Conservation (phyloP, 1,284 basidiomycete species). For the Stygiomarasmius scandens region DNA sequence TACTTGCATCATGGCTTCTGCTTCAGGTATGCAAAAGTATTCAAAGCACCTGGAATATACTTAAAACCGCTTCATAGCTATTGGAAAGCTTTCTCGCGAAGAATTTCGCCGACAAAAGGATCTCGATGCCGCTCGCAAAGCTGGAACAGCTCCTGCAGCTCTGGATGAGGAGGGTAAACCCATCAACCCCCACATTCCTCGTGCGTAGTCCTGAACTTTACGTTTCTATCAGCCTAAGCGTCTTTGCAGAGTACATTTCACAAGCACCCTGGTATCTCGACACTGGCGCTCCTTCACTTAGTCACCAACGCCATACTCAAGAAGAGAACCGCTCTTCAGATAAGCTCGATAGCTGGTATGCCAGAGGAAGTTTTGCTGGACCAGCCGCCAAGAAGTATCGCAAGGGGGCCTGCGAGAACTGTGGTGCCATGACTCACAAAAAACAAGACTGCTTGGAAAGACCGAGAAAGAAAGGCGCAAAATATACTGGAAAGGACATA, state of each 20-base stretch:
- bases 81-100: constrained; percentile 87
- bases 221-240: constrained; percentile 11
- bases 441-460: constrained; percentile 92
- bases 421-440: constrained; percentile 95
- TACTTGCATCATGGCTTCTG: constrained; percentile 11
- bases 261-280: constrained; percentile 99
- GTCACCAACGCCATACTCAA: constrained; percentile 84
- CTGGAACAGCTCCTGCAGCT: constrained; percentile 94
- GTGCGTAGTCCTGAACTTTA: constrained; percentile 48
- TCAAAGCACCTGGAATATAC: neutral
- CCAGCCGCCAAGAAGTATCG: constrained; percentile 95
- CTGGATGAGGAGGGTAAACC: constrained; percentile 92
- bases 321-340: constrained; percentile 65
- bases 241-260: constrained; percentile 78
- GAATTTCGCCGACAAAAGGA: constrained; percentile 95
- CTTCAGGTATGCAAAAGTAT: constrained; percentile 8
- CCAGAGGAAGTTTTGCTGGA: constrained; percentile 84
- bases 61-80: constrained; percentile 7
- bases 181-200: constrained; percentile 98
- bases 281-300: constrained; percentile 87
- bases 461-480: constrained; percentile 95
- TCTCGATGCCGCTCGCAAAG: constrained; percentile 94
- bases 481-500: constrained; percentile 90
- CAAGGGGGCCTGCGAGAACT: constrained; percentile 99
- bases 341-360: constrained; percentile 91